A percentile compares a stretch with the other conserved stretches of the same genome.
These are phyloP conservation scores for Stereum hirsutum DNA, from an alignment of 1,284 basidiomycete species.

Conservation along the genomic window DNA sequence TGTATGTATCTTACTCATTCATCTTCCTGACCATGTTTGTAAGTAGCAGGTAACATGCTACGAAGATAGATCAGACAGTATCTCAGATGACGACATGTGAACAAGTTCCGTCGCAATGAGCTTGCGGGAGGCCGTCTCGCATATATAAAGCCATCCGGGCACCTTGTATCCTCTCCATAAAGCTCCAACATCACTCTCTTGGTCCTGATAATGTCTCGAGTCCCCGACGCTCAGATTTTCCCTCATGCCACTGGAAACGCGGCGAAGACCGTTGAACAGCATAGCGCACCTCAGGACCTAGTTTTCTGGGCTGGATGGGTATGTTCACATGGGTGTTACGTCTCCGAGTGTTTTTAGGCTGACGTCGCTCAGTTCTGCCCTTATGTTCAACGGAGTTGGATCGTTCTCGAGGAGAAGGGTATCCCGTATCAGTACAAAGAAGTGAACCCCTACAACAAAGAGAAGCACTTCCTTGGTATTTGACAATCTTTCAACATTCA, in stretches of 20 bases:
- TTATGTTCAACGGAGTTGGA: slow-evolving; percentile 62
- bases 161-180: no score
- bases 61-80: no score
- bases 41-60: no score
- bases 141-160: no score
- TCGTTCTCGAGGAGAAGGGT: slow-evolving; percentile 53
- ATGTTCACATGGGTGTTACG: slow-evolving; percentile 10
- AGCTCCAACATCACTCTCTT: no score
- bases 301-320: slow-evolving; percentile 59
- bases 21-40: no score
- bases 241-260: slow-evolving; percentile 53
- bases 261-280: slow-evolving; percentile 38
- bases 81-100: no score
- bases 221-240: slow-evolving; percentile 38
- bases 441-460: slow-evolving; percentile 67
- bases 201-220: no score
- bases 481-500: background rate
- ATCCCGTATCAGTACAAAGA: slow-evolving; percentile 60
- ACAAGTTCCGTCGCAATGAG: no score
- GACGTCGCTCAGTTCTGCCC: slow-evolving; percentile 48
- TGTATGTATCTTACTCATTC: no score
- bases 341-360: background rate
- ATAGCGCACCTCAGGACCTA: slow-evolving; percentile 40
- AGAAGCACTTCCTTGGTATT: slow-evolving; percentile 46
- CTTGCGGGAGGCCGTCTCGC: no score